Evolutionary conservation across 169 alveolate species (phyloP), one percentile per base, ranked within the genome.

Genomic region (Plasmodium yoelii): DNA sequence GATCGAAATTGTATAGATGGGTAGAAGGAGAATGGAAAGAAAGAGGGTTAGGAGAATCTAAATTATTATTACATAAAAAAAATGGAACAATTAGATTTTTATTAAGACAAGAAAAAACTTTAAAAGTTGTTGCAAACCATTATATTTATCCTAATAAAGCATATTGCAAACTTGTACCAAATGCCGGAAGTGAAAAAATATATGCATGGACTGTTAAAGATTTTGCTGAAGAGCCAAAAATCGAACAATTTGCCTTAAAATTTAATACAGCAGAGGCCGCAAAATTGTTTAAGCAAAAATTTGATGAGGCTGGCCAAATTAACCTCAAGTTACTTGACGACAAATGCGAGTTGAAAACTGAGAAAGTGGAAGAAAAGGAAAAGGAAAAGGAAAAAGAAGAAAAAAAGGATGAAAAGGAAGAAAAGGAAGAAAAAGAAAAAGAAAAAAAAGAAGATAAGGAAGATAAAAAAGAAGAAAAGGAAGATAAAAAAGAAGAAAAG

Each of bases 41-140:
- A 92, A 92, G 99, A 59, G 99, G 99, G 24, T 94, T 98, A 19
- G 99, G 99, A 0, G 98, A 98, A 63, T 94, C 98, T 26, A 98
- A 97, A 93, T 94, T 98, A 73, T 94, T 98, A 90, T 95, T 96
- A 89, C 98, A 98, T 94, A 97, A 95, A 88, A 96, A 96, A 15
- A 94, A 96, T 2, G 97, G 97, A 65, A 96, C 91, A 72, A 97
- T 98, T 42, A 94, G 99, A 86, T 97, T 97, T 91, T 91, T 98
- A 10, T 92, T 98, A 74, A 95, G 99, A 51, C 99, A 98, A 87
- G 99, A 98, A 49, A 97, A 97, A 93, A 98, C 99, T 5, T 92
- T 96, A 71, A 98, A 98, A 87, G 95, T 97, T 49, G 99, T 97
- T 12, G 99, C 99, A 28, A 98, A 98, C 90, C 99, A 98, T 92